These are phyloP conservation scores for Boechera stricta DNA, from an alignment of 345 rosid species.

Conservation along the genomic window DNA sequence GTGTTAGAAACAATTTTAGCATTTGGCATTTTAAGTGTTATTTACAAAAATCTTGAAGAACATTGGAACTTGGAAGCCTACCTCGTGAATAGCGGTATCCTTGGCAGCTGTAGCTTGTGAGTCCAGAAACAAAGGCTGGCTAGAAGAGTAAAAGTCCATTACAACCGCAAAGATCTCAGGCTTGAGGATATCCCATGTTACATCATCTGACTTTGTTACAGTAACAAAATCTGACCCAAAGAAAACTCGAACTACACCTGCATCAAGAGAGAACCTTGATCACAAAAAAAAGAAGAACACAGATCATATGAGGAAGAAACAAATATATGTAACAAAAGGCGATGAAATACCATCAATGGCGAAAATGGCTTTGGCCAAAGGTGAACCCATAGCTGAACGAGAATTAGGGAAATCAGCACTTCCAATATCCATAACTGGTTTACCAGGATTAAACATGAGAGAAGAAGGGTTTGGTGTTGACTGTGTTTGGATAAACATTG, in stretches of 20 bases:
- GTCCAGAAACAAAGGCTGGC: conserved; percentile 82
- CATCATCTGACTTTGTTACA: conserved; percentile 85
- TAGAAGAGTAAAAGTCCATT: conserved; percentile 96
- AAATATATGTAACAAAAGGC: not conserved
- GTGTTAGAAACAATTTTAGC: not conserved
- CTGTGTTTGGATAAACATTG: conserved; percentile 89
- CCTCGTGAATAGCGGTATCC: conserved; percentile 91
- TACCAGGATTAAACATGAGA: conserved; percentile 94
- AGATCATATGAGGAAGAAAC: not conserved
- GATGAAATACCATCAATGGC: conserved; percentile 68
- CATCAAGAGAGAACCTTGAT: conserved; percentile 28
- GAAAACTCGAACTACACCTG: conserved; percentile 85
- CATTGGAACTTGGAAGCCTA: conserved; percentile 21
- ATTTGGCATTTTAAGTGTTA: not conserved
- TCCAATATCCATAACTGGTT: conserved; percentile 90
- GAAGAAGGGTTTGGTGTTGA: conserved; percentile 94
- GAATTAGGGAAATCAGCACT: conserved; percentile 91
- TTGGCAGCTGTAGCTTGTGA: conserved; percentile 69
- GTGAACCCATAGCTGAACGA: conserved; percentile 76
- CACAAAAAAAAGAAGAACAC: not conserved
- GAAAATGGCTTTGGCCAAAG: conserved; percentile 77
- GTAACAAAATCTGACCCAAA: conserved; percentile 92
- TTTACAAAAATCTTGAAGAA: not conserved
- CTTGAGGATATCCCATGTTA: conserved; percentile 82
- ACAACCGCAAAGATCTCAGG: conserved; percentile 93